These are phyloP conservation scores for Petasospora fabianii DNA, from an alignment of 1,139 yeast species.

Conservation along the genomic window DNA sequence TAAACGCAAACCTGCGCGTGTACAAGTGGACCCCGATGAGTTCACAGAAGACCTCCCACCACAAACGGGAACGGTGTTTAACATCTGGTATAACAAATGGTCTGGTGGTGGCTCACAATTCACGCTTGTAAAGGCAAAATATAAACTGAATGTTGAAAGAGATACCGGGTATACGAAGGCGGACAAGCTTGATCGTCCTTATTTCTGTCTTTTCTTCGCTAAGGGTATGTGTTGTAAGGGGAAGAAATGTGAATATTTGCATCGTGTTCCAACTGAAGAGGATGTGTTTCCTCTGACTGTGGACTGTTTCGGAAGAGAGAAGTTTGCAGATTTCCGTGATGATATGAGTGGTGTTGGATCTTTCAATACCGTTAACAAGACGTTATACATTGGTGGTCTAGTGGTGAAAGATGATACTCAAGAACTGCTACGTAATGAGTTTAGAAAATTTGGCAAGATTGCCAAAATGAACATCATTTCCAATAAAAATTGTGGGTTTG, in stretches of 20 bases:
- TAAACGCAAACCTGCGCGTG: constrained; percentile 47
- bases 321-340: constrained; percentile 75
- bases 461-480: constrained; percentile 61
- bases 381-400: constrained; percentile 76
- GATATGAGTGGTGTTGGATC: constrained; percentile 96
- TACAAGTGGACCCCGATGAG: constrained; percentile 68
- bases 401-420: constrained; percentile 37
- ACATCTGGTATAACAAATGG: constrained; percentile 90
- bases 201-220: constrained; percentile 80
- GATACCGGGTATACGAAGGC: constrained; percentile 82
- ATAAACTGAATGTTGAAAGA: constrained; percentile 51
- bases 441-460: constrained; percentile 76
- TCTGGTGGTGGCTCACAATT: constrained; percentile 61
- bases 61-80: constrained; percentile 77
- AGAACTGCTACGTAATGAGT: constrained; percentile 45
- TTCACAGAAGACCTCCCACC: constrained; percentile 68
- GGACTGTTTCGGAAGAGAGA: constrained; percentile 94
- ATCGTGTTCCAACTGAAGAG: constrained; percentile 61
- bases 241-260: constrained; percentile 68
- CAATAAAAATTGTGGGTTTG: constrained; percentile 71
- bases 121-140: constrained; percentile 43
- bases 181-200: constrained; percentile 34
- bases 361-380: constrained; percentile 63
- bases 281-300: constrained; percentile 55
- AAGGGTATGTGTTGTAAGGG: constrained; percentile 86